Conservation (phyloP, 495 filamentous ascomycete genomes). For the Ramalina intermedia region DNA sequence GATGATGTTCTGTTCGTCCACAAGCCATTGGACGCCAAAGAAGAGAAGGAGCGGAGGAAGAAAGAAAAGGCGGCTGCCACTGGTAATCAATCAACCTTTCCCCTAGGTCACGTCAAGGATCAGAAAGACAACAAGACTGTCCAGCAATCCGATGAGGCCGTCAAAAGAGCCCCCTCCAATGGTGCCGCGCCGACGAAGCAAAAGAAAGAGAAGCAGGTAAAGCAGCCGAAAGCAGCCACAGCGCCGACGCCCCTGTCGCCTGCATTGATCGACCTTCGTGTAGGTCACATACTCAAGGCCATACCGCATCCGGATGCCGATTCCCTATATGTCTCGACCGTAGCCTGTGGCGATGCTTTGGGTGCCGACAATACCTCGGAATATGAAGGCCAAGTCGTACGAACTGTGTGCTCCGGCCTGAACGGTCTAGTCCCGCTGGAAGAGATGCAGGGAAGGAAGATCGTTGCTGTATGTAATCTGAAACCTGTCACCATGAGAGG, state of each 20-base stretch:
- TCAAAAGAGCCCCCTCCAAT: constrained; percentile 26
- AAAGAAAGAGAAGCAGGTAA: constrained; percentile 67
- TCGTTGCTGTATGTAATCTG: constrained; percentile 88
- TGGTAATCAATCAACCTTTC: constrained; percentile 7
- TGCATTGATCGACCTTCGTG: constrained; percentile 78
- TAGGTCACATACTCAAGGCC: constrained; percentile 92
- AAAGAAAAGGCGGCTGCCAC: constrained; percentile 66
- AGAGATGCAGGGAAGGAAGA: constrained; percentile 93
- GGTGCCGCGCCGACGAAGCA: constrained; percentile 48
- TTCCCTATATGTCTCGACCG: constrained; percentile 89
- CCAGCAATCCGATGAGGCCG: constrained; percentile 26
- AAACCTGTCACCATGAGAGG: constrained; percentile 99
- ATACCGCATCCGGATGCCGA: constrained; percentile 93
- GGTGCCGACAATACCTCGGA: constrained; percentile 78
- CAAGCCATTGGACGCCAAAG: constrained; percentile 67
- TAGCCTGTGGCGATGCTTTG: constrained; percentile 79
- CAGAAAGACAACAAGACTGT: constrained; percentile 21
- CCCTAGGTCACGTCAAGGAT: constrained; percentile 34
- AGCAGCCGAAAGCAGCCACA: constrained; percentile 49
- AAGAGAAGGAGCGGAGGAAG: constrained; percentile 80
- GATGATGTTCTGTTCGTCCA: constrained; percentile 71
- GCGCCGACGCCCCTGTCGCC: constrained; percentile 62
- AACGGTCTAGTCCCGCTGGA: constrained; percentile 84
- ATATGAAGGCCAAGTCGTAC: constrained; percentile 72
- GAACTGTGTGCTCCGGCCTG: constrained; percentile 91